These are phyloP conservation scores for Spizellomyces sp. DNA, from an alignment of 192 early-diverging fungal genomes.

Conservation along the genomic window DNA sequence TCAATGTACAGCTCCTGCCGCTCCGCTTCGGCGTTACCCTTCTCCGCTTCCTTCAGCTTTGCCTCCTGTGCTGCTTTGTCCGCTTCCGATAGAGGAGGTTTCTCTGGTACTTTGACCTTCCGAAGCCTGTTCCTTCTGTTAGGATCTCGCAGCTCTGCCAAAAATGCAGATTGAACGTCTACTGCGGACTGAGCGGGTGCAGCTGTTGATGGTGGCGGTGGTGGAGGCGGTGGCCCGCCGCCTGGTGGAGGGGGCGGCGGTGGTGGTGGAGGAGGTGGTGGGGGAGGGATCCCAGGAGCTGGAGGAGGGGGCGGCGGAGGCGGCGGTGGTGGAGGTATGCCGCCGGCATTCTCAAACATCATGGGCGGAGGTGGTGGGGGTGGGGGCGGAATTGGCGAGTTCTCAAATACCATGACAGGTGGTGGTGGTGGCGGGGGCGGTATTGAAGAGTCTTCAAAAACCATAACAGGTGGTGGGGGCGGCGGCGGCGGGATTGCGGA, in stretches of 20 bases:
- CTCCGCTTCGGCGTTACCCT: constrained; percentile 28
- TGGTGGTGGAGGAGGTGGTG: constrained; percentile 40
- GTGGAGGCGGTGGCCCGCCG: constrained; percentile 39
- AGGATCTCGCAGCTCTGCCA: constrained; percentile 33
- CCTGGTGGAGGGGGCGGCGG: constrained; percentile 42
- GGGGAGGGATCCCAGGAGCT: constrained; percentile 12
- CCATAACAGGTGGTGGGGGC: constrained; percentile 32
- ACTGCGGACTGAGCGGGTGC: constrained; percentile 32
- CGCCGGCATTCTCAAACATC: not conserved
- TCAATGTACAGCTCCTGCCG: constrained; percentile 53
- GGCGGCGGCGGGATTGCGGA: constrained; percentile 29
- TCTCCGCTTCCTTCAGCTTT: constrained; percentile 11
- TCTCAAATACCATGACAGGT: not conserved
- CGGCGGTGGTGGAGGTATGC: constrained; percentile 11
- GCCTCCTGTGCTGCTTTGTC: constrained; percentile 4
- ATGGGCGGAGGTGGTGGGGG: constrained; percentile 31
- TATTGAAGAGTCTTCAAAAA: constrained; percentile 2
- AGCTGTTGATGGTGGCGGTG: constrained; percentile 38
- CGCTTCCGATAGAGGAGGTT: constrained; percentile 18
- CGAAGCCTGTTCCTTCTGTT: constrained; percentile 36
- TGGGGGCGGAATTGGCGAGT: constrained; percentile 32
- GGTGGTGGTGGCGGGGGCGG: constrained; percentile 48
- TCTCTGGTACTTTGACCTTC: constrained; percentile 20
- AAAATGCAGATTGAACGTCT: constrained; percentile 30
- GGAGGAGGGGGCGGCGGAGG: constrained; percentile 11